phyloP scores from a whole-genome alignment of 345 rosid species.

The Salix koriyanagi region DNA sequence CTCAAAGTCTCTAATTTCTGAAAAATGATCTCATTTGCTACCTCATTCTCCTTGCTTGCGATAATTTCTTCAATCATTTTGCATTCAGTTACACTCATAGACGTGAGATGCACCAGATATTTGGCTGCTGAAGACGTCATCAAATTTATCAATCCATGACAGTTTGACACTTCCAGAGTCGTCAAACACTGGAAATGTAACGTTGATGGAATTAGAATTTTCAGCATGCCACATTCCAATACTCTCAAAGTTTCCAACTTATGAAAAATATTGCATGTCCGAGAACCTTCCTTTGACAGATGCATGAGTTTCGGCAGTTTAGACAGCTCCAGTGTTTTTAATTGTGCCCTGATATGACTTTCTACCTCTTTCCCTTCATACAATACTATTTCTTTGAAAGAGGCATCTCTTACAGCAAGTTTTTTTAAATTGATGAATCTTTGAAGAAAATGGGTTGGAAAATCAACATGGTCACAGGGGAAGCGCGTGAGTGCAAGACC shows the following conservation, averaged over 20 bases:
- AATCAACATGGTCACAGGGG: background rate
- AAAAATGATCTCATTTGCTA: background rate
- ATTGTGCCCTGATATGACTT: background rate
- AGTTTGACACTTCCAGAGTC: background rate
- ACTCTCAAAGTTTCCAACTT: background rate
- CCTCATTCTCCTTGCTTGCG: background rate
- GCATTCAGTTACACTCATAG: constrained; percentile 5
- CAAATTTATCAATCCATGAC: constrained; percentile 1
- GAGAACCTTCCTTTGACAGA: background rate
- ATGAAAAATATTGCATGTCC: background rate
- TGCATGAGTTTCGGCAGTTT: background rate
- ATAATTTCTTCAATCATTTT: constrained; percentile 2
- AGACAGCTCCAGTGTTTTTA: background rate
- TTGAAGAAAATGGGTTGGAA: background rate
- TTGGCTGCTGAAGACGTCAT: background rate
- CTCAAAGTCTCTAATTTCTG: background rate
- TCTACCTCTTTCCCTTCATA: background rate
- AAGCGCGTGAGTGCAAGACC: background rate
- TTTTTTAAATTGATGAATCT: background rate
- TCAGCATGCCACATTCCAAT: background rate
- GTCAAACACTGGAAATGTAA: background rate
- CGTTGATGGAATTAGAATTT: background rate
- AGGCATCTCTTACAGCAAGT: background rate
- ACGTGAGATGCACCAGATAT: background rate
- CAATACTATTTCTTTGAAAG: background rate